Evolutionary conservation across 2,329 filamentous ascomycete genomes (phyloP), one percentile per base, ranked within the genome.

Genomic region (Diplocarpon mali): DNA sequence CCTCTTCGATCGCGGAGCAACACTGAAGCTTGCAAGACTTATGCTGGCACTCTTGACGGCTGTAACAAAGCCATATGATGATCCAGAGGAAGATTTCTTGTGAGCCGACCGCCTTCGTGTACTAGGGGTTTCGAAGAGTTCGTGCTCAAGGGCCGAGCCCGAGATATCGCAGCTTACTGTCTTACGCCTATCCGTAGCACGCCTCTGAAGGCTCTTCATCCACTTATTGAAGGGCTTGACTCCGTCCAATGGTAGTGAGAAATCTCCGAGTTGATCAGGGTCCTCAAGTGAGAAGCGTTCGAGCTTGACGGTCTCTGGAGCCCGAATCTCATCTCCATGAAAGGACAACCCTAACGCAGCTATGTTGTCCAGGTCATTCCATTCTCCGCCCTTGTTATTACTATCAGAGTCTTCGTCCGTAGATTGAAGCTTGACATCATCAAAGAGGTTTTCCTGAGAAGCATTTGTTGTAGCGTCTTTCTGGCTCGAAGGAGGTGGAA

Each of bases 31-130:
- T 38, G 79, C 75, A 47, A 89, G 68, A 48, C 87, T 94, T 48
- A 86, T 71, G 47, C 83, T 89, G 42, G 85, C 83, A 50, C 86
- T 92, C 60, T 83, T 87, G 54, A 93, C 74, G 13, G 78, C 82
- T n/a, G 80, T 78, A 32, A 95, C 77, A 58, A 89, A 88, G 2
- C 76, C 83, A 48, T 85, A 78, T 0, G 88, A 93, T 6, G 84
- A 86, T 1, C 74, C 73, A 11, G 85, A 85, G 2, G 82, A 83
- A 7, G 76, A 78, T 44, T 77, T 72, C 47, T 73, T 69, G 54
- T 73, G 71, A 54, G 63, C 35, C 63, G 56, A 38, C 40, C 54
- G 56, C 31, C 60, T 54, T 27, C 57, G 56, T 65, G 64, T 45
- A 60, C 64, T 48, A 69, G 68, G 30, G 60, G 61, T 48, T 17